These are phyloP conservation scores for Evernia prunastri DNA, from an alignment of 495 filamentous ascomycete genomes.

Conservation along the genomic window DNA sequence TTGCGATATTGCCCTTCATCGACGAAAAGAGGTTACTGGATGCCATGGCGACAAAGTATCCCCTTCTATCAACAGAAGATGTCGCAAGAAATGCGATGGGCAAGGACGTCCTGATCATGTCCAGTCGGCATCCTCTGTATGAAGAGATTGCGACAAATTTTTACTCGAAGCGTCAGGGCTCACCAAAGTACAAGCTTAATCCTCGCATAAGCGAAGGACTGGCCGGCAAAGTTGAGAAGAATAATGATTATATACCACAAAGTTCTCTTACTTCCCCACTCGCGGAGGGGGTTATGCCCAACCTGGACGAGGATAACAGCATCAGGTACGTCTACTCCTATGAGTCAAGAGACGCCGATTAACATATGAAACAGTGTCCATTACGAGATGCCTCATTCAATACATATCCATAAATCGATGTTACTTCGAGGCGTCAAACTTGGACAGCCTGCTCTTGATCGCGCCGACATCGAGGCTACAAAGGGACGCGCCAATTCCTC, in stretches of 20 bases:
- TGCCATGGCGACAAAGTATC: conserved; percentile 79
- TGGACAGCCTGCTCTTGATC: conserved; percentile 59
- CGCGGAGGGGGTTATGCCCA: conserved; percentile 57
- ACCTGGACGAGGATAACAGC: conserved; percentile 74
- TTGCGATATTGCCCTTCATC: conserved; percentile 90
- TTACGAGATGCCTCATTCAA: conserved; percentile 71
- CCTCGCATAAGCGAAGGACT: conserved; percentile 68
- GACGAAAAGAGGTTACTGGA: conserved; percentile 79
- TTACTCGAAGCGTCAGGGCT: conserved; percentile 80
- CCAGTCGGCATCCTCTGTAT: conserved; percentile 73
- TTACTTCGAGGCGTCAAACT: conserved; percentile 78
- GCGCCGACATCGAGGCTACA: conserved; percentile 63
- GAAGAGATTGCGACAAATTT: conserved; percentile 73
- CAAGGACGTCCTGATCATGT: conserved; percentile 74
- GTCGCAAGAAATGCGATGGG: conserved; percentile 71
- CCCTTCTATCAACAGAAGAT: conserved; percentile 71
- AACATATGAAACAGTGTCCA: conserved; percentile 54
- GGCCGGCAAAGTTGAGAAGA: conserved; percentile 72
- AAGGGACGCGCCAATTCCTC: conserved; percentile 51
- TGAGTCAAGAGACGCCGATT: conserved; percentile 23
- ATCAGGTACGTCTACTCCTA: conserved; percentile 55
- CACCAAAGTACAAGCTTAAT: conserved; percentile 60
- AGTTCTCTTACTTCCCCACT: conserved; percentile 60
- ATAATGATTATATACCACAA: conserved; percentile 71
- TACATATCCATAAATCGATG: conserved; percentile 83